Conservation (phyloP, 306 rosid species). For the Vigna mungo region DNA sequence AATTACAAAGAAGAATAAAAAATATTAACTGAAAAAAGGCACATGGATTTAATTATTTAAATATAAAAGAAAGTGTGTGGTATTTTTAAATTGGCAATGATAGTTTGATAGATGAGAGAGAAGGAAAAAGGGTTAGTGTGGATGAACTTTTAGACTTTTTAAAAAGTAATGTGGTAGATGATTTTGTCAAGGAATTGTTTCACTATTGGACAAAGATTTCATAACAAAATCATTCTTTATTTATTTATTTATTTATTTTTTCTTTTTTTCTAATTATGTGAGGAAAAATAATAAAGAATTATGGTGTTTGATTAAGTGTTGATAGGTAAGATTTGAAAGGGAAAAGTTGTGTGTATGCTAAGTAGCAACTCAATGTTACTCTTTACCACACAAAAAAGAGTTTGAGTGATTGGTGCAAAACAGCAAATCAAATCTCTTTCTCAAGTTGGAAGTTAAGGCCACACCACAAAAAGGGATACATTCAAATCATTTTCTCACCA, state of each 20-base stretch:
- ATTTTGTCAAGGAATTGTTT: constrained; percentile 42
- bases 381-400: constrained; percentile 52
- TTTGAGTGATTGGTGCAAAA: constrained; percentile 47
- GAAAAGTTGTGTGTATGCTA: constrained; percentile 44
- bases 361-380: constrained; percentile 54
- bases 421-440: constrained; percentile 53
- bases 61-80: background rate
- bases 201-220: constrained; percentile 49
- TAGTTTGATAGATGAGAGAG: constrained; percentile 2
- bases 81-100: background rate
- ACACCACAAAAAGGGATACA: constrained; percentile 38
- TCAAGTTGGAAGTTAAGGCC: constrained; percentile 48
- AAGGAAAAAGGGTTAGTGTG: constrained; percentile 6
- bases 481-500: constrained; percentile 45
- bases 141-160: constrained; percentile 43
- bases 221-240: constrained; percentile 42
- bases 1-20: background rate
- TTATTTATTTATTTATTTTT: too few relatives aligned
- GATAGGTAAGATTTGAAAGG: constrained; percentile 54
- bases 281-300: background rate
- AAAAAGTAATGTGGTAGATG: constrained; percentile 45
- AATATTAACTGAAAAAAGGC: too few relatives aligned
- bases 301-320: constrained; percentile 16
- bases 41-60: background rate
- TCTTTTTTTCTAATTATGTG: background rate